Conservation (phyloP, 768 basidiomycete genomes). For the Leccinum truebloodii region DNA sequence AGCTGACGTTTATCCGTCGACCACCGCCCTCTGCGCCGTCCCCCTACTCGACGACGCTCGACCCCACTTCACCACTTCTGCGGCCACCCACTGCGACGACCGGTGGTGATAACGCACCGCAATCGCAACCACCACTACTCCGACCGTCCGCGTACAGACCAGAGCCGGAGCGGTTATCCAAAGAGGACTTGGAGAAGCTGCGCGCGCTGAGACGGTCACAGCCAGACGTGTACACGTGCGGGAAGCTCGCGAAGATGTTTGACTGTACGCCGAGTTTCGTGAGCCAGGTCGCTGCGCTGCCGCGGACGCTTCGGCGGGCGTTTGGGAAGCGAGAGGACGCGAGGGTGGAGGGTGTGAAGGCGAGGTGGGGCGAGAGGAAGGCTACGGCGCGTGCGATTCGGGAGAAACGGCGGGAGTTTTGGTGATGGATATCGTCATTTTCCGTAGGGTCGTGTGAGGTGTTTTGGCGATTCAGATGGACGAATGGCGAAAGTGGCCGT, state of each 20-base stretch:
- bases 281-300: conserved; percentile 60
- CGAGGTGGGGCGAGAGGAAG: conserved; percentile 73
- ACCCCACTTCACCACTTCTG: conserved; percentile 73
- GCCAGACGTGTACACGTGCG: conserved; percentile 60
- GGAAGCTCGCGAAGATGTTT: conserved; percentile 75
- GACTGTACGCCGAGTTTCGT: conserved; percentile 71
- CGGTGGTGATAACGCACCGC: conserved; percentile 9
- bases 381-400: conserved; percentile 60
- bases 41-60: conserved; percentile 67
- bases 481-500: no score
- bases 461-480: no score
- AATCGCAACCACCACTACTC: conserved; percentile 49
- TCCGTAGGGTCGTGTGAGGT: no score
- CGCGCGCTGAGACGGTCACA: conserved; percentile 56
- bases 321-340: conserved; percentile 45
- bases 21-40: conserved; percentile 80
- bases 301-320: conserved; percentile 47
- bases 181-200: conserved; percentile 56
- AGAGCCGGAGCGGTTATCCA: conserved; percentile 45
- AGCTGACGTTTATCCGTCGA: conserved; percentile 79
- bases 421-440: conserved; percentile 41
- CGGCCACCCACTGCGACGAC: conserved; percentile 32
- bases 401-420: conserved; percentile 67
- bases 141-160: conserved; percentile 41
- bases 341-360: conserved; percentile 47